These are phyloP conservation scores for Dactylellina sp. DNA, from an alignment of 2,329 filamentous ascomycete genomes.

Conservation along the genomic window DNA sequence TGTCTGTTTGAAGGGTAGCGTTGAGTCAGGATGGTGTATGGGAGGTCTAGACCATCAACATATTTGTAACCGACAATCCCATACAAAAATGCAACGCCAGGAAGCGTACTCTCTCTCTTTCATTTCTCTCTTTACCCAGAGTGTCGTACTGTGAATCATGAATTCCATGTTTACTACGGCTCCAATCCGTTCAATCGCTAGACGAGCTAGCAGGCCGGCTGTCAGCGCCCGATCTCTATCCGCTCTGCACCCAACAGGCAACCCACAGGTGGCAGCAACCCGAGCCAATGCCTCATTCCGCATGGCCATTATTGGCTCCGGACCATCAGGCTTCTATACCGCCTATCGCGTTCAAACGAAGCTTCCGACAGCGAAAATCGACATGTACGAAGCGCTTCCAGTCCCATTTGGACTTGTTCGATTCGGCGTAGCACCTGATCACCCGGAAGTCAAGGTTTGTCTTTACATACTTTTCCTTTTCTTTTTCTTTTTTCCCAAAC, in stretches of 20 bases:
- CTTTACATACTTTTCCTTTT: not conserved
- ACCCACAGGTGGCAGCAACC: conserved; percentile 33
- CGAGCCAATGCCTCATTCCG: conserved; percentile 70
- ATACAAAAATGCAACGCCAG: conserved; percentile 53
- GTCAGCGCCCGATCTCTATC: conserved; percentile 4
- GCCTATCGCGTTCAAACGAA: conserved; percentile 85
- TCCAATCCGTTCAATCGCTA: not conserved
- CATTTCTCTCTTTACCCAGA: not conserved
- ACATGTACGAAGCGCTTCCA: conserved; percentile 96
- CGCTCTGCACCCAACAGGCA: conserved; percentile 26
- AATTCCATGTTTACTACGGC: conserved; percentile 16
- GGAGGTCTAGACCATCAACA: conserved; percentile 25
- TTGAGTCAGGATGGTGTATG: not conserved
- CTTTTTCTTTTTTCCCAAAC: not conserved
- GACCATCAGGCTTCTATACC: conserved; percentile 95
- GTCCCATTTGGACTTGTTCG: conserved; percentile 92
- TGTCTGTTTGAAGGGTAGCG: too few relatives aligned
- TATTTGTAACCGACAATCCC: conserved; percentile 47
- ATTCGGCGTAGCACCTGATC: conserved; percentile 96
- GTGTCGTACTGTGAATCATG: too few relatives aligned
- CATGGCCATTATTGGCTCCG: conserved; percentile 89
- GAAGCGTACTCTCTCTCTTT: conserved; percentile 8
- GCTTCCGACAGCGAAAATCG: conserved; percentile 77
- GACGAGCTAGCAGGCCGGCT: not conserved
- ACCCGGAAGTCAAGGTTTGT: conserved; percentile 93